Evolutionary conservation across 805 yeast species (phyloP).

Genomic region (Metschnikowia henanensis): DNA sequence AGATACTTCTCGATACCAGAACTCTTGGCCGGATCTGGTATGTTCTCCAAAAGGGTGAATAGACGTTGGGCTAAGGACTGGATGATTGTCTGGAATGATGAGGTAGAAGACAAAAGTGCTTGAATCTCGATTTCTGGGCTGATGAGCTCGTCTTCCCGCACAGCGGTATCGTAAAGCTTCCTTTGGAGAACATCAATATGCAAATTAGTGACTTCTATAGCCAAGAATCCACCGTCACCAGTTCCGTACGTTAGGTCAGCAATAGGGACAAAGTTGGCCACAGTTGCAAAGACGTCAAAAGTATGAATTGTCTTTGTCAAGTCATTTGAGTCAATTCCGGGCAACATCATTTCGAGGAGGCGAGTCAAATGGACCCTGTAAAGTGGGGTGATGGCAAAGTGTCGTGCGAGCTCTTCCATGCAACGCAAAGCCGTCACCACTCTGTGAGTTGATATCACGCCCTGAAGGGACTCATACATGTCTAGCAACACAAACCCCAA

Average conservation of each 20-base stretch:
- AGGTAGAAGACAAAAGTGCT: constrained; percentile 73
- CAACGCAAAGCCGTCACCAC: constrained; percentile 70
- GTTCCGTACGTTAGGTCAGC: constrained; percentile 52
- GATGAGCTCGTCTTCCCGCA: constrained; percentile 28
- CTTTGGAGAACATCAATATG: constrained; percentile 59
- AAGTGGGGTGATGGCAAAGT: constrained; percentile 59
- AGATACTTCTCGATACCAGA: constrained; percentile 51
- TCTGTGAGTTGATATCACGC: constrained; percentile 76
- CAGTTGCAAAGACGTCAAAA: constrained; percentile 64
- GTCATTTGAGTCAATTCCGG: constrained; percentile 90
- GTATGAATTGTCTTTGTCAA: constrained; percentile 68
- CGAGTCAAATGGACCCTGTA: constrained; percentile 80
- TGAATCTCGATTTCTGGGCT: constrained; percentile 47
- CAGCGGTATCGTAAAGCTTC: constrained; percentile 28
- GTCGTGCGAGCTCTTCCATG: constrained; percentile 63
- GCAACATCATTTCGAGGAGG: constrained; percentile 63
- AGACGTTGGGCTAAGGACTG: constrained; percentile 56
- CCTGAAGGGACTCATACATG: constrained; percentile 72
- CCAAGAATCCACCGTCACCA: constrained; percentile 35
- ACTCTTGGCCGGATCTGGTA: constrained; percentile 58
- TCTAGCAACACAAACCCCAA: constrained; percentile 61
- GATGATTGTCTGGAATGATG: constrained; percentile 63
- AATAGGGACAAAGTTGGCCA: constrained; percentile 73
- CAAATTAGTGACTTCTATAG: constrained; percentile 58
- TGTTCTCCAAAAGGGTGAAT: constrained; percentile 63